phyloP scores from a whole-genome alignment of 352 stramenopile species.

The Pythium pyrilobum region DNA sequence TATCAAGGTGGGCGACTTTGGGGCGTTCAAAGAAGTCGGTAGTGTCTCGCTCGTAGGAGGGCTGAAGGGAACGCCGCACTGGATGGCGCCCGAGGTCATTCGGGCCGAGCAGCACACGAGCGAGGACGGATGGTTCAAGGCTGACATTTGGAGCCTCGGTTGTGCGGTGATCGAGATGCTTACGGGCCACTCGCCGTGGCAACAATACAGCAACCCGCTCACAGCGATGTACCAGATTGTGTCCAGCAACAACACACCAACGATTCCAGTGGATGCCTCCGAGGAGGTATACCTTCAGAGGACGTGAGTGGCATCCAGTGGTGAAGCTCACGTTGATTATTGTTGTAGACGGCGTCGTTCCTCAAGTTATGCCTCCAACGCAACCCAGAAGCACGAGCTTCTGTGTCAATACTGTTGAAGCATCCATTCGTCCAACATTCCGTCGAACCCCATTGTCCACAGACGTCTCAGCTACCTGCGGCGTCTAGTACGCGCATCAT shows the following conservation, averaged over 20 bases:
- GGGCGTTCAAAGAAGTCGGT: constrained; percentile 67
- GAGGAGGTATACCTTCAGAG: constrained; percentile 39
- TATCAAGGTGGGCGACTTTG: constrained; percentile 80
- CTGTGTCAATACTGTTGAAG: constrained; percentile 82
- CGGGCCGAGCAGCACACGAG: constrained; percentile 35
- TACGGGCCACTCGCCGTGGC: constrained; percentile 86
- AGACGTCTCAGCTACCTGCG: too few species aligned
- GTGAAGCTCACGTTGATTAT: neutral
- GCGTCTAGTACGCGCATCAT: neutral
- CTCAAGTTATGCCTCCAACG: constrained; percentile 59
- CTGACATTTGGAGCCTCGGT: constrained; percentile 92
- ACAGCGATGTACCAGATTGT: constrained; percentile 91
- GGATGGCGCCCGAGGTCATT: constrained; percentile 92
- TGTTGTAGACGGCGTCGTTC: constrained; percentile 44
- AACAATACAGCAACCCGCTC: constrained; percentile 86
- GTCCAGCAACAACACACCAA: constrained; percentile 55
- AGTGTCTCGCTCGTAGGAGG: constrained; percentile 63
- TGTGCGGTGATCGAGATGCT: constrained; percentile 93
- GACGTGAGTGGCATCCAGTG: neutral
- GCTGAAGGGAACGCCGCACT: constrained; percentile 87
- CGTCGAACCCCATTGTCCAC: neutral
- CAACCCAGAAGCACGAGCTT: constrained; percentile 70
- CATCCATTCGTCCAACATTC: constrained; percentile 82
- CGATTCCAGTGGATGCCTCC: constrained; percentile 44
- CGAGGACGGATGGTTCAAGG: constrained; percentile 78